Base-by-base conservation (phyloP, 2,329 filamentous ascomycete species). In the Zasmidium citrigriseum region DNA sequence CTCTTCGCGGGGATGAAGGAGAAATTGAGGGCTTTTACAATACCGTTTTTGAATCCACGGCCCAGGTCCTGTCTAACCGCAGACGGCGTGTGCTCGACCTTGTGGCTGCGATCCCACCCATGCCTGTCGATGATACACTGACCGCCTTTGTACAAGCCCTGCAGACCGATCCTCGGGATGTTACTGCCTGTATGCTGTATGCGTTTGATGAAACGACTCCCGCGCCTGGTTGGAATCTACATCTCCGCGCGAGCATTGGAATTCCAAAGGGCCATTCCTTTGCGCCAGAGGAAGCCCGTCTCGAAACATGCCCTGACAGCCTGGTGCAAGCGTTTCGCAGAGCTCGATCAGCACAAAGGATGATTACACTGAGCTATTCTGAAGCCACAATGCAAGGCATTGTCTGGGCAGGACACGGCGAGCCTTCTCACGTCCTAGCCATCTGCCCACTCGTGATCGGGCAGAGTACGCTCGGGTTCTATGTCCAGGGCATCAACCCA, bases 401-500 rank as follows among this genome's bases (percentile, higher is more conserved):
- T 16, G 34, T 47, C 1, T 68, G 67, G 67, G 48, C 54, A 24
- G 68, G 68, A 0, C 64, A 58, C 22, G 61, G 58, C 14, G 65
- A 67, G 38, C 54, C 59, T 9, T 59, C 62, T 16, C 55, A 48
- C 24, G 49, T 53, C 4, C 38, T 67, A 20, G 54, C 63, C 21
- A 46, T 67, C 20, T 22, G 22, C 10, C 54, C 61, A 7, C 50
- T 68, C 16, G 38, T 24, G 20, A 64, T 50, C 48, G 50, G 60
- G 20, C 52, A 55, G 11, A 56, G 24, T 2, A 9, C 59, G 11
- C 49, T 67, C 10, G 67, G 65, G 2, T 68, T 69, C 54, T 60
- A 57, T 38, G 53, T 68, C n/a, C 60, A 63, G n/a, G 66, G 63
- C 9, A 54, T 44, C 2, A 69, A 69, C 55, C 67, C 67, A 1